Evolutionary conservation across 2,329 filamentous ascomycete genomes (phyloP), one percentile per base, ranked within the genome.

Genomic region (Coniella vitis): DNA sequence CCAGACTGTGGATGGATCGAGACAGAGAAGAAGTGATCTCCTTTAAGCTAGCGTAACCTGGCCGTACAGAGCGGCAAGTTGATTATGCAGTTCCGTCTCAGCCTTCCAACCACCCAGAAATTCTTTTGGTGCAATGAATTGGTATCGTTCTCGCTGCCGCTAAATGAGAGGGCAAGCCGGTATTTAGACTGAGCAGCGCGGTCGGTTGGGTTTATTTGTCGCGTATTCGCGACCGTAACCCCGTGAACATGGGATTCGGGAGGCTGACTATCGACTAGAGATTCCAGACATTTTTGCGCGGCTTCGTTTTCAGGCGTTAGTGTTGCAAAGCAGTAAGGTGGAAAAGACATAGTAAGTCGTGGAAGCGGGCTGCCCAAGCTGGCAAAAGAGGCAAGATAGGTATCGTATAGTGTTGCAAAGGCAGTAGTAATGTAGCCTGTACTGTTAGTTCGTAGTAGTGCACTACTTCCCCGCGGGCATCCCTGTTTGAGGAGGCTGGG

Each of bases 161-260:
- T n/a, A n/a, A 47, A 36, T 13, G 38, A 41, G 19, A 47, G 45
- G 29, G 35, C 19, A 19, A 47, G 45, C 37, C 41, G 37, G 14
- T 47, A 40, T 25, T 25, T 41, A 7, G 45, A 47, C 12, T 14
- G 38, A 29, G 38, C 31, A 8, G 45, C 37, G 3, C 45, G 37
- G 14, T 39, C 20, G 17, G 14, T 16, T 2, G 17, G 20, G 20
- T 22, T 31, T 20, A 37, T 4, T 13, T 4, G 22, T 25, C 38
- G 16, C 20, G 3, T 13, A n/a, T 20, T 12, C 10, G 32, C 34
- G 41, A 17, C 36, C 9, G 31, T 20, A n/a, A n/a, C n/a, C n/a
- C n/a, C n/a, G n/a, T n/a, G n/a, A n/a, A n/a, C n/a, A n/a, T n/a
- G n/a, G 29, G 9, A 22, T 36, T 19, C 21, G 8, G 21, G 19